A percentile compares a stretch with the other conserved stretches of the same genome.
These are phyloP conservation scores for Physaria fendleri DNA, from an alignment of 345 rosid species.

Conservation along the genomic window DNA sequence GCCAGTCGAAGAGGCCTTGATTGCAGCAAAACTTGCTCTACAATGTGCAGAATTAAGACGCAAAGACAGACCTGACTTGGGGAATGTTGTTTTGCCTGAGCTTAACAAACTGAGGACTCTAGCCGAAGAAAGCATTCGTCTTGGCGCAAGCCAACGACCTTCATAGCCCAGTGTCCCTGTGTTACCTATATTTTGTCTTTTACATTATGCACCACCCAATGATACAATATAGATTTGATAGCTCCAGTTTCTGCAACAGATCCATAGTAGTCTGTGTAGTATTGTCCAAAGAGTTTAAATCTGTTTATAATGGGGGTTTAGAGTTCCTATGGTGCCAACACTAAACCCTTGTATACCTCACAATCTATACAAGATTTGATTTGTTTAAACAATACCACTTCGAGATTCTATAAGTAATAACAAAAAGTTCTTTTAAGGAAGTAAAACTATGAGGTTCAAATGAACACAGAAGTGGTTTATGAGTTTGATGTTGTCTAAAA, in stretches of 20 bases:
- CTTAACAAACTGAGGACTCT: constrained; percentile 58
- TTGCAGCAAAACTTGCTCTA: constrained; percentile 54
- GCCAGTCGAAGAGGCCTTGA: constrained; percentile 65
- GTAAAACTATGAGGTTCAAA: neutral
- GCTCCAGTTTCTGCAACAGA: constrained; percentile 16
- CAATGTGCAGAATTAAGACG: constrained; percentile 70
- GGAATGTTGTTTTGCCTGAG: constrained; percentile 52
- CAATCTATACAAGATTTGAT: neutral
- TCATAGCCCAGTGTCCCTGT: constrained; percentile 23
- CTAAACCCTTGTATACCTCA: constrained; percentile 2
- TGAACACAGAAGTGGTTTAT: no score
- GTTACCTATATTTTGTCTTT: neutral
- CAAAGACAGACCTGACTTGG: constrained; percentile 89
- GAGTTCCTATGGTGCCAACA: neutral
- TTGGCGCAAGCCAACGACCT: constrained; percentile 21
- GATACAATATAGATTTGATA: constrained; percentile 29
- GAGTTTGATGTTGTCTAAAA: no score
- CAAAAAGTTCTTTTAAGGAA: neutral
- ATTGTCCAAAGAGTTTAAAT: neutral
- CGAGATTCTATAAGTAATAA: neutral
- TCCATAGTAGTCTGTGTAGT: no score
- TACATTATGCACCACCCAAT: constrained; percentile 36
- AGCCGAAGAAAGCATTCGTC: constrained; percentile 40
- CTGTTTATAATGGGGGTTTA: neutral
- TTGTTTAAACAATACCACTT: neutral